Conservation (phyloP, 2,329 filamentous ascomycete species). For the Sporothrix inflata region DNA sequence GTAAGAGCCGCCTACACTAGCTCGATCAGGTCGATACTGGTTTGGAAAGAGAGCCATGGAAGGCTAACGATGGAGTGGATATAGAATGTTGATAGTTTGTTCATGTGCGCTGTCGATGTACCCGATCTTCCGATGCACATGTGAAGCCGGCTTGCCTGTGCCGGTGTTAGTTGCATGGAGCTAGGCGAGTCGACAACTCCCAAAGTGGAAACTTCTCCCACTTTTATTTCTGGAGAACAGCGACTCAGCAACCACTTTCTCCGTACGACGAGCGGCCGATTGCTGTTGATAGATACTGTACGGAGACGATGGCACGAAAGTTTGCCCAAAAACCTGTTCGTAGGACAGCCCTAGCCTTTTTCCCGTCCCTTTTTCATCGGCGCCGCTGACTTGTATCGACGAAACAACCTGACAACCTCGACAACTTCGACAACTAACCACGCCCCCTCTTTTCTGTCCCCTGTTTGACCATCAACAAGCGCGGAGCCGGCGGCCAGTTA, state of each 20-base stretch:
- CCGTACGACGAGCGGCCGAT: not conserved
- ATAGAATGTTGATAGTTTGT: not conserved
- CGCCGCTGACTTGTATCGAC: not conserved
- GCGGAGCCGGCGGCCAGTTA: slow-evolving; percentile 3
- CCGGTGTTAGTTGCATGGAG: too few relatives aligned
- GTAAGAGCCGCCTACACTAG: not conserved
- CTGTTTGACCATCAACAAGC: slow-evolving; percentile 19
- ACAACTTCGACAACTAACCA: not conserved
- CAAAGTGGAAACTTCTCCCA: slow-evolving; percentile 10
- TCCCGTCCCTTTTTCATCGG: not conserved
- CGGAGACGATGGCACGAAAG: not conserved
- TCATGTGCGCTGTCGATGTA: not conserved
- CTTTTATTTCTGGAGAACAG: slow-evolving; percentile 2
- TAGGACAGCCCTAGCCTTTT: slow-evolving; percentile 9
- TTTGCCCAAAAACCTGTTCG: not conserved
- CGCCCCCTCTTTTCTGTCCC: slow-evolving; percentile 6
- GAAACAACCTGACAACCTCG: too few relatives aligned
- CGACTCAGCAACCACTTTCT: slow-evolving; percentile 16
- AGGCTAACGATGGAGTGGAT: not conserved
- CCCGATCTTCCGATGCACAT: not conserved
- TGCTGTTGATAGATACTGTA: not conserved
- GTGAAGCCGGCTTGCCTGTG: not conserved
- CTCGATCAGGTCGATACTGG: not conserved
- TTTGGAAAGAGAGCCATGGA: not conserved
- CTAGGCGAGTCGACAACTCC: slow-evolving; percentile 17